Evolutionary conservation across 2,329 filamentous ascomycete genomes (phyloP), one percentile per base, ranked within the genome.

Genomic region (Cladosporium phlei): DNA sequence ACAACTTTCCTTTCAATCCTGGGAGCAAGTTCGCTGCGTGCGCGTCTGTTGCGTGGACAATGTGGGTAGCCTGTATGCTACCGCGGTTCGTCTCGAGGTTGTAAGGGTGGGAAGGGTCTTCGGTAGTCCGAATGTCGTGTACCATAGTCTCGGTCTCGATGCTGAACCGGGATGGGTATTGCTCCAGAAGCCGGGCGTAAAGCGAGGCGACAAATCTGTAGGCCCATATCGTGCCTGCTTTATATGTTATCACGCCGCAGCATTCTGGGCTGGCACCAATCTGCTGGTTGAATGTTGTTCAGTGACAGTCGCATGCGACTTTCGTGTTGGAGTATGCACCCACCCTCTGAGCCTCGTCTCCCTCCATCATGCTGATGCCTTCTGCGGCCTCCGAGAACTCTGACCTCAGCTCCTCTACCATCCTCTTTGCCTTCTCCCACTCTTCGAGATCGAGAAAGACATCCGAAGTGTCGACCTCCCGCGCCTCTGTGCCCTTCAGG

Each of bases 21-120:
- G 52, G 50, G 2, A 52, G 38, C 20, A 55, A 35, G 39, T 55
- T 48, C 1, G 43, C 48, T n/a, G 48, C 51, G 24, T 53, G 51
- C 10, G 50, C 51, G 19, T 55, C 53, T 4, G 52, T 54, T 17
- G 47, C 45, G 27, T 54, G 48, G 3, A 54, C 37, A 5, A 54
- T 35, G 10, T 37, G 33, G 4, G 21, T 21, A 9, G 50, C 21
- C 19, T 37, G 34, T 10, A 52, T 46, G 7, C 19, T 21, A n/a
- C 52, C 52, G 3, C 28, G 28, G 16, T 12, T n/a, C 5, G 16
- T 20, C 30, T 19, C 1, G 30, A 33, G 30, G 4, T n/a, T 12
- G 8, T 30, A 30, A 3, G 28, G 5, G 28, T 5, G 16, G 4
- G 28, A 30, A 5, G 16, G 16, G 12, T 30, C 28, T 12, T 30